These are phyloP conservation scores for Desmodesmus armatus DNA, from an alignment of 139 green algal species.

Conservation along the genomic window DNA sequence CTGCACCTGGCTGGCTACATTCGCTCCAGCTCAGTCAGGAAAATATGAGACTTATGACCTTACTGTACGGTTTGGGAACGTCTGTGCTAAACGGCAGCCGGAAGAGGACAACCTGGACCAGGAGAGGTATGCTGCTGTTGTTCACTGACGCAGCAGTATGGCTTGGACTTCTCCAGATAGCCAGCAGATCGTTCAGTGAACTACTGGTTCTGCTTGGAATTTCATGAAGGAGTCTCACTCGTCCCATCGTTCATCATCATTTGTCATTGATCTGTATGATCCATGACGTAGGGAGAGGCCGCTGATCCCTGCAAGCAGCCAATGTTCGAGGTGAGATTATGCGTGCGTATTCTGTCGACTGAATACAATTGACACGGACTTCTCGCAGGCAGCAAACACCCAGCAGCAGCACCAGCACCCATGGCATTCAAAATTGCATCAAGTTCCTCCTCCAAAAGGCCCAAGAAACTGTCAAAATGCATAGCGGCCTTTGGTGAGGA, in stretches of 20 bases:
- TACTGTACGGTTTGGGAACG: not conserved
- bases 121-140: too few relatives aligned
- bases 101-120: too few relatives aligned
- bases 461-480: not conserved
- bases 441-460: too few relatives aligned
- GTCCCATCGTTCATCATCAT: not conserved
- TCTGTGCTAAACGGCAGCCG: not conserved
- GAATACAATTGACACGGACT: not conserved
- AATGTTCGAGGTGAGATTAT: too few relatives aligned
- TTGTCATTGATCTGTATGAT: not conserved
- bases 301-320: not conserved
- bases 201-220: too few relatives aligned
- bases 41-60: not conserved
- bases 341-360: too few relatives aligned
- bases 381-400: not conserved
- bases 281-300: not conserved
- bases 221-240: not conserved
- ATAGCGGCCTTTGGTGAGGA: constrained; percentile 31
- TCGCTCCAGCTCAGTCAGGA: not conserved
- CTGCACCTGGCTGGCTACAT: not conserved
- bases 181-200: too few relatives aligned
- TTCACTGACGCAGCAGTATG: too few relatives aligned
- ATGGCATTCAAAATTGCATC: constrained; percentile 7
- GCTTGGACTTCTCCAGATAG: too few relatives aligned
- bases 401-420: not conserved